Conservation (phyloP, 2,329 filamentous ascomycete species). For the Exophiala lecanii-corni region DNA sequence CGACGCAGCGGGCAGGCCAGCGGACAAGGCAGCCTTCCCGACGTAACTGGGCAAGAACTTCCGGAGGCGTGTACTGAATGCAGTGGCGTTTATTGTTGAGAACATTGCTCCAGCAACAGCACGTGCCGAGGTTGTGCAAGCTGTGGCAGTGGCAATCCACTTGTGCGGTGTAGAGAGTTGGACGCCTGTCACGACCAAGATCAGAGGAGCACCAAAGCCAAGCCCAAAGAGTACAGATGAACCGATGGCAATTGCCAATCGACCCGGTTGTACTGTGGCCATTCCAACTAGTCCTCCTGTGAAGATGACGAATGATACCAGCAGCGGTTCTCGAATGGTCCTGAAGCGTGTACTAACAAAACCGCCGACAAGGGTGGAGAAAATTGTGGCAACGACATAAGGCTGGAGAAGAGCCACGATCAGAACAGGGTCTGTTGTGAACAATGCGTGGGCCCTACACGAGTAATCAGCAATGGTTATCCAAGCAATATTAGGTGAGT, state of each 20-base stretch:
- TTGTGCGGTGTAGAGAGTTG: conserved; percentile 14
- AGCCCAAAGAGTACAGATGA: conserved; percentile 7
- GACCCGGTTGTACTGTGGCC: conserved; percentile 11
- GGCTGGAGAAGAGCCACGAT: conserved; percentile 1
- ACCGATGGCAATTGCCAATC: conserved; percentile 1
- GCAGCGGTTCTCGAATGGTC: conserved; percentile 5
- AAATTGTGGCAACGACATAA: not conserved
- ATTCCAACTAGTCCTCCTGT: conserved; percentile 11
- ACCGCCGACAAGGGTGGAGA: conserved; percentile 4
- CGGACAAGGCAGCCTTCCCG: conserved; percentile 3
- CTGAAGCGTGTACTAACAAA: conserved; percentile 10
- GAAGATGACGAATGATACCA: conserved; percentile 6
- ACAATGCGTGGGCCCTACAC: conserved; percentile 2
- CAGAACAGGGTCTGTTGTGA: conserved; percentile 5
- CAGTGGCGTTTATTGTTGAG: conserved; percentile 9
- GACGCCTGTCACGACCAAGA: conserved; percentile 13
- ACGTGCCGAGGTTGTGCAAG: conserved; percentile 9
- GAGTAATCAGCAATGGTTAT: not conserved
- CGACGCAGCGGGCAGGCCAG: conserved; percentile 8
- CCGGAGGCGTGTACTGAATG: conserved; percentile 4
- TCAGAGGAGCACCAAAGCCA: conserved; percentile 10
- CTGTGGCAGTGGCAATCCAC: conserved; percentile 15
- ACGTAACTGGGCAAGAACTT: conserved; percentile 11
- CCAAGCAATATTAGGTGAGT: not conserved
- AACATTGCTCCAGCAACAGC: conserved; percentile 10